Percentiles rank a stretch among this genome's conserved stretches.
phyloP scores from a whole-genome alignment of 805 yeast species.

The Starmerella powellii region DNA sequence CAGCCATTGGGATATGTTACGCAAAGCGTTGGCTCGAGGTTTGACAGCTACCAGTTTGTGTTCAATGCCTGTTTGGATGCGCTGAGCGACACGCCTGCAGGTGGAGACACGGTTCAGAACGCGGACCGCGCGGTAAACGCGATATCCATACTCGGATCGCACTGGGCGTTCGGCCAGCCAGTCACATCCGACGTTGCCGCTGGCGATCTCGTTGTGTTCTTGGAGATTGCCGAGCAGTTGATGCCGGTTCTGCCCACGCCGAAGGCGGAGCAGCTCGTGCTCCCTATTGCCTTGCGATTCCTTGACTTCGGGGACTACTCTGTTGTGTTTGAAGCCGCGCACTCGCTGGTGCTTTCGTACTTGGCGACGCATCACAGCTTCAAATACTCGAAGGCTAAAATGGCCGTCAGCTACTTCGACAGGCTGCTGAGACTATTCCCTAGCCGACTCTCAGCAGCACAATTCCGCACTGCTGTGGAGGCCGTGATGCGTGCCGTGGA shows the following conservation, averaged over 20 bases:
- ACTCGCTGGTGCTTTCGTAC: constrained; percentile 43
- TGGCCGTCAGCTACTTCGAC: constrained; percentile 34
- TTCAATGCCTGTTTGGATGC: constrained; percentile 14
- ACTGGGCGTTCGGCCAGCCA: constrained; percentile 11
- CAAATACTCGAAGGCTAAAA: constrained; percentile 21
- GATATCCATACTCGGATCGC: constrained; percentile 4
- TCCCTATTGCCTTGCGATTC: constrained; percentile 15
- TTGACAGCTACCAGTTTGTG: constrained; percentile 19
- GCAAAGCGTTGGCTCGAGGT: constrained; percentile 13
- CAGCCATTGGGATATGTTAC: constrained; percentile 20
- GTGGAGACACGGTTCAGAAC: background rate
- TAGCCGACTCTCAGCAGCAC: constrained; percentile 38
- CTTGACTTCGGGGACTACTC: constrained; percentile 20
- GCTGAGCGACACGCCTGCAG: constrained; percentile 3
- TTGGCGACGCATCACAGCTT: constrained; percentile 21
- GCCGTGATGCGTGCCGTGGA: constrained; percentile 39
- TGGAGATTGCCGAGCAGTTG: constrained; percentile 18
- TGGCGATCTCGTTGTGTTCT: constrained; percentile 18
- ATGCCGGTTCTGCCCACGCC: constrained; percentile 12
- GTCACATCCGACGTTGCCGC: constrained; percentile 4
- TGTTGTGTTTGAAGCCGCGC: constrained; percentile 43
- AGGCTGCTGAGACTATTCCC: constrained; percentile 49
- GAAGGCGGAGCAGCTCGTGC: constrained; percentile 8
- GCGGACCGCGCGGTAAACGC: constrained; percentile 1
- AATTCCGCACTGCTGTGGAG: constrained; percentile 46